A percentile compares a stretch with the other conserved stretches of the same genome.
phyloP scores from a whole-genome alignment of 495 filamentous ascomycete genomes.

The Sabuloglossum arenarium region DNA sequence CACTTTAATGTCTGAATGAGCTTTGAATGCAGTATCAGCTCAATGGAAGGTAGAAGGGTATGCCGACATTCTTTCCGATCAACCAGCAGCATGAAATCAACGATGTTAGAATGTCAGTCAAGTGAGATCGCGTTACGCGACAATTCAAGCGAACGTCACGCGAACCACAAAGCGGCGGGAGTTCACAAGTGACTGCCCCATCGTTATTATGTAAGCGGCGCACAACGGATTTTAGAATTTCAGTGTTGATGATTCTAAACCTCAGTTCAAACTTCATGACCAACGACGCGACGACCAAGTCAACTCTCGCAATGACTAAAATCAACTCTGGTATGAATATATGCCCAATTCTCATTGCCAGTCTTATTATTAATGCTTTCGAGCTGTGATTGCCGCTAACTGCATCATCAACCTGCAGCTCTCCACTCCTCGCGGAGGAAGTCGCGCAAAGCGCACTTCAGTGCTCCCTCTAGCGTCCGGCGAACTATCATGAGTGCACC shows the following conservation, averaged over 20 bases:
- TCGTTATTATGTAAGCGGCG: background rate
- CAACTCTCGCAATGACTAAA: slow-evolving; percentile 28
- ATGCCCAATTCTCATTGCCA: background rate
- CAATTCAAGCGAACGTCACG: background rate
- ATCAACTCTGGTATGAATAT: slow-evolving; percentile 26
- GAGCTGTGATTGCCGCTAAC: slow-evolving; percentile 6
- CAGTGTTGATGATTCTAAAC: background rate
- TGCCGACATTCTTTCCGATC: no score
- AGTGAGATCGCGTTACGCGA: background rate
- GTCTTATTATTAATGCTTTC: slow-evolving; percentile 18
- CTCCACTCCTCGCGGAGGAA: slow-evolving; percentile 80
- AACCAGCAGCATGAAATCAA: no score
- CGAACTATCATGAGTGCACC: slow-evolving; percentile 86
- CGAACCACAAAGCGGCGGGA: background rate
- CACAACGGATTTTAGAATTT: background rate
- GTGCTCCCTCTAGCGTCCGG: slow-evolving; percentile 74
- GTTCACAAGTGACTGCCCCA: background rate
- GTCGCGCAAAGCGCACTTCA: slow-evolving; percentile 94
- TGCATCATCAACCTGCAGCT: slow-evolving; percentile 19
- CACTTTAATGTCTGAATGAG: no score
- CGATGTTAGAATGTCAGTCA: no score
- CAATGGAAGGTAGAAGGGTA: no score
- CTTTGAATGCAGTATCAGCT: no score
- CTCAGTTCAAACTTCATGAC: background rate
- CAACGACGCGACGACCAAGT: background rate